These are phyloP conservation scores for Hanseniaspora clermontiae DNA, from an alignment of 805 yeast genomes.

Conservation along the genomic window DNA sequence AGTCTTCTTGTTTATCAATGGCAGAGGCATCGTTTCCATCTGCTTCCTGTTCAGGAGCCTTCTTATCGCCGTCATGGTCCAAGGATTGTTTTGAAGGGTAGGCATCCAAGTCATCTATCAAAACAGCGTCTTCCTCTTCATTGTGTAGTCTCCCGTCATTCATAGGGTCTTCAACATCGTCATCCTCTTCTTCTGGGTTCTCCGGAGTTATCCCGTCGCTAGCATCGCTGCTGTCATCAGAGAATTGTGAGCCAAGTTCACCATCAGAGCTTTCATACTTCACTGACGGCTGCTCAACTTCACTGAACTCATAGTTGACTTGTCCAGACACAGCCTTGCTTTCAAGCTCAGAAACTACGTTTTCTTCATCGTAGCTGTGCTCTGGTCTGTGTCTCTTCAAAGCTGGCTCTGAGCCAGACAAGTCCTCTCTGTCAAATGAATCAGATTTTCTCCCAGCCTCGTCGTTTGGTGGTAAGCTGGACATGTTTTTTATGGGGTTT, in stretches of 20 bases:
- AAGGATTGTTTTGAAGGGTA: constrained; percentile 18
- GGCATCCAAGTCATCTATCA: constrained; percentile 12
- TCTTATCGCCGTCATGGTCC: constrained; percentile 12
- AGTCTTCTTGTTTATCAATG: constrained; percentile 17
- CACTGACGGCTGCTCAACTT: constrained; percentile 4
- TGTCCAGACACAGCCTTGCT: neutral
- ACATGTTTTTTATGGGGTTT: neutral
- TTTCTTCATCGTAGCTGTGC: neutral
- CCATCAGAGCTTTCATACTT: constrained; percentile 29
- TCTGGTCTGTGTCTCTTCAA: constrained; percentile 3
- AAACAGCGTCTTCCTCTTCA: constrained; percentile 10
- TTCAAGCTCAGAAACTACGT: neutral
- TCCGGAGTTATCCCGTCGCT: constrained; percentile 9
- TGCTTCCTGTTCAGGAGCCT: constrained; percentile 16
- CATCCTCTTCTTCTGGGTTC: neutral
- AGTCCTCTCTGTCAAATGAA: neutral
- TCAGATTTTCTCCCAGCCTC: neutral
- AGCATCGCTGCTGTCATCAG: constrained; percentile 28
- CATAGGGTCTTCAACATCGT: constrained; percentile 7
- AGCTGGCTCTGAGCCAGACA: neutral
- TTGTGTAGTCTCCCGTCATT: constrained; percentile 12
- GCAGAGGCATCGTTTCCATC: neutral
- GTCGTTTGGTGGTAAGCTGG: neutral
- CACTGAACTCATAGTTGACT: constrained; percentile 3
- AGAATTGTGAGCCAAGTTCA: constrained; percentile 25